Base-by-base conservation (phyloP, 805 yeast species). In the Diddensiella transvaalensis region DNA sequence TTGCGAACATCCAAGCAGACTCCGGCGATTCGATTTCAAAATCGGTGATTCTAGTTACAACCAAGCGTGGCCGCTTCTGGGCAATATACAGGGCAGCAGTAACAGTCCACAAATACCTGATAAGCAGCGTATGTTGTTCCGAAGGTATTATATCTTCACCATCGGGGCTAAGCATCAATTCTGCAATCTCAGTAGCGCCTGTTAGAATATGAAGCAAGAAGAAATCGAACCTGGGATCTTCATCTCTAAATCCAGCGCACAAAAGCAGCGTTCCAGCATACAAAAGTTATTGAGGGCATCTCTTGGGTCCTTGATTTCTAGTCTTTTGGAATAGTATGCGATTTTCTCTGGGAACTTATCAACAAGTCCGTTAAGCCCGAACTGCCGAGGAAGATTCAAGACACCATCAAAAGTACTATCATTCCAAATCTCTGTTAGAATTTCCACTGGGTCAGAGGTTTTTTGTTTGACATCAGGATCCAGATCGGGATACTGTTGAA, bases 191-290 rank as follows among this genome's bases (percentile, higher is more conserved):
- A 18, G 60, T 64, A 1, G 60, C 42, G 2, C 58, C 54, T 1
- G 67, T 62, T 18, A 65, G 49, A 1, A 61, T 48, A 44, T 65
- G 68, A 13, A 65, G 49, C 13, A 65, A 46, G 37, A 54, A 53
- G 43, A 65, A 65, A 45, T 60, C 59, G 46, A 52, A 61, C 15
- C 40, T 47, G 6, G 61, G 58, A 11, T 51, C 44, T 13, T 46
- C 49, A 21, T 53, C 51, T 26, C 49, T 40, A 42, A 56, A 61
- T 3, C 61, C 42, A 2, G 57, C 57, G 1, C 56, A 49, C n/a
- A 60, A 51, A 22, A 58, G 26, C 4, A 57, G 42, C 8, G 61
- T 55, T 2, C 58, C 45, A 10, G 54, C 48, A 39, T 49, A 52
- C 5, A 60, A 48, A 18, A 63, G 50, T 3, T 48, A 15, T 47